Conservation (phyloP, 345 rosid species). For the Tarenaya hassleriana region DNA sequence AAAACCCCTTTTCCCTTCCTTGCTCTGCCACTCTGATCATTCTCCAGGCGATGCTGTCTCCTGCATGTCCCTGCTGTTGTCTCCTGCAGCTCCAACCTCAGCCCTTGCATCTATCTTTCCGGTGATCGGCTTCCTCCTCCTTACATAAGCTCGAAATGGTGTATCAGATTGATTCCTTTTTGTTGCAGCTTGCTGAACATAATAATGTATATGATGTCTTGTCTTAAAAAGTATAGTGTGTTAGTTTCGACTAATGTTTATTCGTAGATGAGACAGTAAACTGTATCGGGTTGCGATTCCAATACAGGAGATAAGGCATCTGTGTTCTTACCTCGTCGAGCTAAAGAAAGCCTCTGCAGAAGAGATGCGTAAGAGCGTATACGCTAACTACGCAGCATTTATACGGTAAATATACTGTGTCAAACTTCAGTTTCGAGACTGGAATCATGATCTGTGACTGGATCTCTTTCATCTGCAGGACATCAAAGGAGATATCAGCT, state of each 20-base stretch:
- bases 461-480: constrained; percentile 35
- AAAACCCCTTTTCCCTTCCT: too few species aligned
- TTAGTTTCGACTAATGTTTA: too few species aligned
- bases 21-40: too few species aligned
- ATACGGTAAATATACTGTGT: constrained; percentile 37
- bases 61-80: too few species aligned
- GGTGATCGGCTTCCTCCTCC: too few species aligned
- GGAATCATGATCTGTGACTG: constrained; percentile 5
- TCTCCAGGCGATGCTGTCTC: too few species aligned
- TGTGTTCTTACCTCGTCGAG: constrained; percentile 53
- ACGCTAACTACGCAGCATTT: constrained; percentile 85
- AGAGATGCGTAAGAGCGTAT: constrained; percentile 95
- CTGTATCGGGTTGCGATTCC: constrained; percentile 9
- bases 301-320: constrained; percentile 61
- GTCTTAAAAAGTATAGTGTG: not conserved
- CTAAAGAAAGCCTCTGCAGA: constrained; percentile 92
- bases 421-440: not conserved
- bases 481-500: constrained; percentile 78
- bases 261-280: not conserved
- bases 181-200: too few species aligned
- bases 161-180: too few species aligned
- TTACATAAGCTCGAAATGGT: too few species aligned
- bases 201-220: too few species aligned
- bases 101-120: too few species aligned
- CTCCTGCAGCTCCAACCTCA: too few species aligned